phyloP scores from a whole-genome alignment of 805 yeast genomes.

The Cyberlindnera americana region DNA sequence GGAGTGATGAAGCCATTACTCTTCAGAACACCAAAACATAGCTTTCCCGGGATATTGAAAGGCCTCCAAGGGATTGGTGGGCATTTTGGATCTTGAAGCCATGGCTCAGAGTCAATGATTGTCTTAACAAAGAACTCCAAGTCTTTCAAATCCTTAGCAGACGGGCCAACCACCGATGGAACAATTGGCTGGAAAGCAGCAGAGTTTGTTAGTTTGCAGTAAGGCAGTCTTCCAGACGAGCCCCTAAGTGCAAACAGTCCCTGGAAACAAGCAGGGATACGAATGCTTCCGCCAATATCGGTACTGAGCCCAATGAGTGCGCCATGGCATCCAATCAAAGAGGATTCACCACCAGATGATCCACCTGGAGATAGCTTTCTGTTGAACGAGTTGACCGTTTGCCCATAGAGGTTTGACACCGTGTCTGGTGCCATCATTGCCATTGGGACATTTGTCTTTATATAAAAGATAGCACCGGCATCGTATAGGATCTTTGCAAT shows the following conservation, averaged over 20 bases:
- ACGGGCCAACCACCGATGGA: constrained; percentile 49
- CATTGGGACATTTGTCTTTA: constrained; percentile 50
- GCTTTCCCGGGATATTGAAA: constrained; percentile 31
- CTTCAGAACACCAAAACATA: constrained; percentile 38
- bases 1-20: constrained; percentile 44
- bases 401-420: constrained; percentile 40
- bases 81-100: constrained; percentile 39
- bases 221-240: constrained; percentile 40
- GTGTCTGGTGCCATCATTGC: constrained; percentile 49
- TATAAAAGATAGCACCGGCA: constrained; percentile 51
- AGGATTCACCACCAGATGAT: constrained; percentile 52
- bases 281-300: constrained; percentile 50
- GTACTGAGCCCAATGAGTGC: constrained; percentile 49
- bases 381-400: constrained; percentile 42
- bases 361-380: constrained; percentile 44
- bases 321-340: constrained; percentile 40
- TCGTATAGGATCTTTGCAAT: constrained; percentile 37
- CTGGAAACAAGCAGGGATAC: constrained; percentile 44
- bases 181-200: constrained; percentile 45
- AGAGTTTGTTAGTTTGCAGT: constrained; percentile 22
- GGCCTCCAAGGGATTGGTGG: constrained; percentile 31
- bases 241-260: constrained; percentile 42
- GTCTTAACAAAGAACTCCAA: constrained; percentile 33
- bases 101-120: constrained; percentile 35
- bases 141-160: constrained; percentile 35